Evolutionary conservation across 208 protist species (phyloP), one percentile per base, ranked within the genome.

Genomic region (Trypanosoma melophagium): DNA sequence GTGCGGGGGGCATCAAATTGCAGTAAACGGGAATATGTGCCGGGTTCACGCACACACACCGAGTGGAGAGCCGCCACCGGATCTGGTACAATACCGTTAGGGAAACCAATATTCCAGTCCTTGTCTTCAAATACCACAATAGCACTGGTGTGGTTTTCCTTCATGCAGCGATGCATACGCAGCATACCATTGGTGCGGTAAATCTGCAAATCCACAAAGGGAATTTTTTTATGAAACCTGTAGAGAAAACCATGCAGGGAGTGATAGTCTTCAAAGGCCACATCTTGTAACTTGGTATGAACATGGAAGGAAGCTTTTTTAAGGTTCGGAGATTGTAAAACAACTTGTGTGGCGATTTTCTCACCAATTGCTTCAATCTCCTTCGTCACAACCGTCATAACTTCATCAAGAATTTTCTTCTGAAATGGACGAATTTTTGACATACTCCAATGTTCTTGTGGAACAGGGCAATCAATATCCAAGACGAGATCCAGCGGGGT

Each of bases 241-340:
- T 76, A 52, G 19, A 95, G 76, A 47, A 95, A 95, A 14, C 89
- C 89, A 64, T 89, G 73, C 0, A 95, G 74, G n/a, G 86, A 84
- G 56, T 89, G 61, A 70, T 83, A 95, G 64, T 95, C 89, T n/a
- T 66, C 78, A 65, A 95, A 95, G 22, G 89, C 89, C 13, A 69
- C 89, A 60, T 95, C 89, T 73, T 90, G 85, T 50, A 95, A 75
- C 56, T 89, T 87, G 4, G 84, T 95, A 77, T 95, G 89, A 0
- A 95, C 73, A 71, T 95, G 89, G 52, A 95, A 95, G 9, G 89
- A 95, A 7, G 83, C 89, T 72, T 95, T 95, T 74, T 95, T 95
- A 3, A 95, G 76, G 65, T 93, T 95, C 12, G 89, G 89, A n/a
- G 84, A 92, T 76, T 95, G 86, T 62, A 95, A 76, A 59, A 92